phyloP scores from a whole-genome alignment of 1,139 yeast species.

The Geotrichum macrosporum region DNA sequence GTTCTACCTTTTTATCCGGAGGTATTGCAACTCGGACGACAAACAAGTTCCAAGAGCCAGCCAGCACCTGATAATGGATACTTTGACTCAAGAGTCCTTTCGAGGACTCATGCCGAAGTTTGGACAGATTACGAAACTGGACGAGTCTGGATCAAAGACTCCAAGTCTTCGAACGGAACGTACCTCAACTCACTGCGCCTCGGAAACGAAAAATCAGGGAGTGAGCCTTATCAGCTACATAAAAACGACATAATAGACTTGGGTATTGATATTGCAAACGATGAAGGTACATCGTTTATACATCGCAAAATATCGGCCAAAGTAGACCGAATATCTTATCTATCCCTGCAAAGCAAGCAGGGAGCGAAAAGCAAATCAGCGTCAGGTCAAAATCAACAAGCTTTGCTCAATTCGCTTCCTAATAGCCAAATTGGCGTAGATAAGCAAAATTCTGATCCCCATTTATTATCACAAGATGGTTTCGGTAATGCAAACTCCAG shows the following conservation, averaged over 20 bases:
- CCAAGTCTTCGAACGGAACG: constrained; percentile 92
- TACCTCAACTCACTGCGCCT: constrained; percentile 75
- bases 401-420: neutral
- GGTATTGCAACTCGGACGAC: constrained; percentile 83
- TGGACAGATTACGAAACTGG: constrained; percentile 69
- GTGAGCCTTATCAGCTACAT: constrained; percentile 54
- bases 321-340: constrained; percentile 64
- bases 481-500: neutral
- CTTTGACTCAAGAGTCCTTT: constrained; percentile 88
- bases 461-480: neutral
- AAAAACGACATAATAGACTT: constrained; percentile 78
- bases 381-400: neutral
- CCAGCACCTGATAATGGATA: constrained; percentile 84
- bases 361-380: neutral
- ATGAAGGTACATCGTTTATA: constrained; percentile 48
- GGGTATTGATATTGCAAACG: constrained; percentile 85
- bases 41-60: constrained; percentile 63
- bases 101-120: constrained; percentile 90
- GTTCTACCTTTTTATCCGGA: constrained; percentile 80
- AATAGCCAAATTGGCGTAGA: neutral
- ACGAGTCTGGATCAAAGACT: constrained; percentile 71
- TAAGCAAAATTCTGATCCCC: neutral
- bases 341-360: constrained; percentile 41
- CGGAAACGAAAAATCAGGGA: constrained; percentile 50
- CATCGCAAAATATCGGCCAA: constrained; percentile 82